Base-by-base conservation (phyloP, 192 early-diverging fungal species). In the Phycomyces nitens region DNA sequence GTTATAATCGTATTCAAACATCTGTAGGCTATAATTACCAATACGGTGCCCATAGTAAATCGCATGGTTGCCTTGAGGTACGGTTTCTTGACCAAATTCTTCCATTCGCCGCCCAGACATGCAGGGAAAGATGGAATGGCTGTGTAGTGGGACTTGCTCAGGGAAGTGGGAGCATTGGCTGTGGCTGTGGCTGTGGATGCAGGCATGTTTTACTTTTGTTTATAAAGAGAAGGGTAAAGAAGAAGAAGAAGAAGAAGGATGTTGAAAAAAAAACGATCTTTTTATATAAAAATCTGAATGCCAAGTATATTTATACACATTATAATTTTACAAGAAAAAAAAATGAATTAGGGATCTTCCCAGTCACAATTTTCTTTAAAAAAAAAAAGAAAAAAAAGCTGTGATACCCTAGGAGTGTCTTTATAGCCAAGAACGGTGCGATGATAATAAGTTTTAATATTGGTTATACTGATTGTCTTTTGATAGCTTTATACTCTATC, bases 61-160 rank as follows among this genome's bases (percentile, higher is more conserved):
- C 40, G 60, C 67, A 69, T 69, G 60, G 60, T 60, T 15, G 67
- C 58, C 23, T 60, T 52, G 18, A 69, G 42, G 49, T 55, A 69
- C 0, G 67, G 67, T 22, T 49, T 43, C 12, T 59, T 60, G 38
- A 60, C 51, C 3, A 69, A 27, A 11, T 55, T 56, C 41, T 69
- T 60, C 67, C 67, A 69, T 53, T 62, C 42, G 47, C 67, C 67
- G 22, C 60, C 60, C 40, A 69, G 39, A 49, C 60, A 69, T 24
- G 67, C 67, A 53, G 67, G 67, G 41, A 69, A 62, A 2, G 49
- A 59, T 20, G 67, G 67, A 56, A 69, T 69, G 14, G 67, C 21
- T 15, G 43, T 56, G 55, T 61, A 69, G 38, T 60, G 21, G n/a
- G 12, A 21, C 16, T 54, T 53, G n/a, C 40, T 40, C 8, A 27